A percentile compares a stretch with the other conserved stretches of the same genome.
phyloP scores from a whole-genome alignment of 1,139 yeast species.

The Yamadazyma trypodendri region DNA sequence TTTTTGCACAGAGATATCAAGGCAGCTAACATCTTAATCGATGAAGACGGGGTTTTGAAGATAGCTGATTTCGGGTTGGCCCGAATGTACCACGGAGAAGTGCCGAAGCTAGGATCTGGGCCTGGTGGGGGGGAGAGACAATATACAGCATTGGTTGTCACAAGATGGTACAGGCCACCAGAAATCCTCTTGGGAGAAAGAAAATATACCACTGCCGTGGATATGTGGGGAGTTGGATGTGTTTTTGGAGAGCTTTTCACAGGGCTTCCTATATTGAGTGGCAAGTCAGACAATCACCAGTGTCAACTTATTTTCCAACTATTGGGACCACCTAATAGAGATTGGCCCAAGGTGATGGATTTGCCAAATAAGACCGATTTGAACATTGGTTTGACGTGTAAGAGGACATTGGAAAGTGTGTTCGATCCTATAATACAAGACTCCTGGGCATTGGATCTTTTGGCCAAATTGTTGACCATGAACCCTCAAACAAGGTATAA shows the following conservation, averaged over 20 bases:
- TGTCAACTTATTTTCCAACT: slow-evolving; percentile 76
- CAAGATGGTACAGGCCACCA: slow-evolving; percentile 97
- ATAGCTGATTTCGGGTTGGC: slow-evolving; percentile 95
- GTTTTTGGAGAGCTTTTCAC: slow-evolving; percentile 90
- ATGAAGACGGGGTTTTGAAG: slow-evolving; percentile 71
- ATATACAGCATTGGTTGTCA: slow-evolving; percentile 90
- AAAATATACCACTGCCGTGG: slow-evolving; percentile 88
- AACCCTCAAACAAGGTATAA: slow-evolving; percentile 75
- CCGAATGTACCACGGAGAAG: slow-evolving; percentile 68
- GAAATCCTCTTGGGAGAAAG: slow-evolving; percentile 79
- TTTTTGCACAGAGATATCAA: slow-evolving; percentile 89
- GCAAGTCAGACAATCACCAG: slow-evolving; percentile 88
- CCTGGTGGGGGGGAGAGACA: slow-evolving; percentile 76
- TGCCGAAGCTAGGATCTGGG: slow-evolving; percentile 54
- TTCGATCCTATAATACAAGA: slow-evolving; percentile 35
- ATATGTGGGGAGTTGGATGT: slow-evolving; percentile 97
- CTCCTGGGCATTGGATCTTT: slow-evolving; percentile 39
- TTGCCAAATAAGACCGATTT: slow-evolving; percentile 59
- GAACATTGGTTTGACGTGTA: slow-evolving; percentile 46
- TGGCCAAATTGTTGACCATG: slow-evolving; percentile 55
- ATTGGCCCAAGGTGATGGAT: slow-evolving; percentile 63
- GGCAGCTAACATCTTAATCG: slow-evolving; percentile 87
- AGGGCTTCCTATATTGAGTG: slow-evolving; percentile 79
- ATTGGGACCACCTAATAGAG: slow-evolving; percentile 73
- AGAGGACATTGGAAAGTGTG: slow-evolving; percentile 51